Percentiles rank a stretch among this genome's conserved stretches.
Evolutionary conservation across 805 yeast species (phyloP).

Genomic region (Saturnispora diversa): DNA sequence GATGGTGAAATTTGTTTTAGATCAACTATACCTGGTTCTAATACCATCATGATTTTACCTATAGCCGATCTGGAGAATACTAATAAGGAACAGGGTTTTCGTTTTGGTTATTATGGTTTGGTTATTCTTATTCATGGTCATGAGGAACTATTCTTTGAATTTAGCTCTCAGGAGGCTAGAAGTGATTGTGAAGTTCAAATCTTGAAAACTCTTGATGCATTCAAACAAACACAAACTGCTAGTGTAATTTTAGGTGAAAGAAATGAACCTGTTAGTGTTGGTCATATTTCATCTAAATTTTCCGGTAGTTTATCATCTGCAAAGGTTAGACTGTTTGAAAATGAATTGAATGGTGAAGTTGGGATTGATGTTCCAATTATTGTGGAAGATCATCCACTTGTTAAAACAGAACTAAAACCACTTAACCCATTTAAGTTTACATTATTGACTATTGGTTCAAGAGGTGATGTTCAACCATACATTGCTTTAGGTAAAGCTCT

Average conservation of each 20-base stretch:
- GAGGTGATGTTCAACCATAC: constrained; percentile 97
- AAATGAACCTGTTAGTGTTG: constrained; percentile 10
- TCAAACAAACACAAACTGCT: constrained; percentile 19
- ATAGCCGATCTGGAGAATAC: constrained; percentile 63
- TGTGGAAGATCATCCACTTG: constrained; percentile 52
- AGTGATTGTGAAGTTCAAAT: constrained; percentile 63
- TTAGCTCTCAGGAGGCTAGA: constrained; percentile 52
- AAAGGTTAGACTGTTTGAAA: constrained; percentile 58
- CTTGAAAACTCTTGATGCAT: constrained; percentile 41
- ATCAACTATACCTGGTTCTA: constrained; percentile 68
- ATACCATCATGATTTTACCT: constrained; percentile 79
- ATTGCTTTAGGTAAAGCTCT: constrained; percentile 82
- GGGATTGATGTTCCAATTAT: constrained; percentile 65
- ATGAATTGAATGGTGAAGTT: constrained; percentile 46
- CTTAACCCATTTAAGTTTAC: constrained; percentile 50
- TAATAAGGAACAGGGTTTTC: constrained; percentile 56
- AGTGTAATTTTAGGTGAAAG: background rate
- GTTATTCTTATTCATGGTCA: constrained; percentile 64
- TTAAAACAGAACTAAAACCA: constrained; percentile 40
- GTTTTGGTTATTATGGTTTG: constrained; percentile 64
- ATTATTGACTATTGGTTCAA: constrained; percentile 80
- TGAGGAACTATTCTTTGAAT: constrained; percentile 72
- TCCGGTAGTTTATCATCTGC: constrained; percentile 42
- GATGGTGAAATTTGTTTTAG: constrained; percentile 66
- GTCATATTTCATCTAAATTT: constrained; percentile 12